Percentiles rank a stretch among this genome's conserved stretches.
Conservation (phyloP, 2,329 filamentous ascomycete species). For the Penicillium vulpinum region DNA sequence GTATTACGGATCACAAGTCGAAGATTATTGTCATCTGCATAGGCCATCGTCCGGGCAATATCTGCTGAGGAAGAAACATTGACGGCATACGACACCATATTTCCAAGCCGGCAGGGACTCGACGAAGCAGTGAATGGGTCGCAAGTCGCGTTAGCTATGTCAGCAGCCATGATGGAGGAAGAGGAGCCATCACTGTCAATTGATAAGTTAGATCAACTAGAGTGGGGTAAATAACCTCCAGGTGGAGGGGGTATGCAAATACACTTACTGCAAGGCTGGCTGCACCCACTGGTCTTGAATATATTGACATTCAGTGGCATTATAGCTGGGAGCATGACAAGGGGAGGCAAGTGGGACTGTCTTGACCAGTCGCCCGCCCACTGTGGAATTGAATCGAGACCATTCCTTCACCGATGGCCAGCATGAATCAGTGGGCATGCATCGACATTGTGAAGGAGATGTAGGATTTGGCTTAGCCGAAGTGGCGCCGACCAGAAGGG, state of each 20-base stretch:
- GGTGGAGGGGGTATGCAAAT: slow-evolving; percentile 30
- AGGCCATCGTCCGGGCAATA: too few relatives aligned
- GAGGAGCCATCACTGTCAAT: slow-evolving; percentile 60
- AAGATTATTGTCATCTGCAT: too few relatives aligned
- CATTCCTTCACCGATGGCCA: slow-evolving; percentile 35
- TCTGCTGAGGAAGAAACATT: too few relatives aligned
- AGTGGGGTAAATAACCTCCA: too few relatives aligned
- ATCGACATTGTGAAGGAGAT: not conserved
- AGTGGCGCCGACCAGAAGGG: too few relatives aligned
- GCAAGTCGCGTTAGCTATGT: slow-evolving; percentile 40
- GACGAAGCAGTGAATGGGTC: slow-evolving; percentile 41
- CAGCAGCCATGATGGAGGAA: slow-evolving; percentile 41
- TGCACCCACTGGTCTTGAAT: slow-evolving; percentile 24
- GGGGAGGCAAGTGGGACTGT: slow-evolving; percentile 25
- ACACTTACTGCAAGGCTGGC: slow-evolving; percentile 28
- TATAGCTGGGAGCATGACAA: slow-evolving; percentile 20
- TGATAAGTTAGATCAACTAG: slow-evolving; percentile 5
- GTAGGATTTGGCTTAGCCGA: too few relatives aligned
- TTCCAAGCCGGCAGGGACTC: slow-evolving; percentile 27
- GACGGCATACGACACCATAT: slow-evolving; percentile 36
- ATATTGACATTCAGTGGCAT: slow-evolving; percentile 1
- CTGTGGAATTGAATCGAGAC: slow-evolving; percentile 34
- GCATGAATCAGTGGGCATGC: slow-evolving; percentile 7
- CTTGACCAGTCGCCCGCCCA: slow-evolving; percentile 31
- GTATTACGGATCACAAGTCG: too few relatives aligned